Evolutionary conservation across 352 stramenopile genomes (phyloP), one percentile per base, ranked within the genome.

Genomic region (Aphanomyces astaci): DNA sequence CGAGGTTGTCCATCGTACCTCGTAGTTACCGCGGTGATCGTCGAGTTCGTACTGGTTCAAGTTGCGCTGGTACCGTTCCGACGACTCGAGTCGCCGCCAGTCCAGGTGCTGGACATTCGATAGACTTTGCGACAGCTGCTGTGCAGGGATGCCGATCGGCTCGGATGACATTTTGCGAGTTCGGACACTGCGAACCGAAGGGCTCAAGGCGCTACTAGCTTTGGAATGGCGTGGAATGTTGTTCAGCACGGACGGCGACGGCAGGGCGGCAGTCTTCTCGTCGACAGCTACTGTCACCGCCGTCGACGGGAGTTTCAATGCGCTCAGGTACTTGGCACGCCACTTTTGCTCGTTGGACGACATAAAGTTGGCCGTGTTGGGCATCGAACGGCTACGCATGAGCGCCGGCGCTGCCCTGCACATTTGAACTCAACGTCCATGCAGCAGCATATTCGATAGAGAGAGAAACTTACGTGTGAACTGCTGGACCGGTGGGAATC

Each of bases 321-420:
- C 39, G 51, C 51, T 68, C 43, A 68, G 24, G 33, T 68, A 68
- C 39, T 68, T 68, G 39, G 40, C 49, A 19, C 62, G 62, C 62
- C 62, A 68, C 51, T 68, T 68, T 54, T 66, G 60, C 32, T 68
- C 62, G 36, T 68, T 32, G 19, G 27, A 45, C 22, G 46, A 28
- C 10, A 57, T 13, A 13, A 51, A 68, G 4, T 59, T 59, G 9
- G 59, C 45, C n/a, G 33, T 59, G 19, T 22, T 60, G 13, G 62
- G 62, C 62, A 68, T 68, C 46, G 62, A 68, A 19, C 49, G 62
- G 31, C 62, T 68, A 3, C 62, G 62, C 19, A 68, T n/a, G 11
- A 63, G 54, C 54, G 30, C 30, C 27, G 51, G 51, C 7, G 51
- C 25, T 5, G 27, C 30, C 5, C 19, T n/a, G n/a, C n/a, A n/a